Base-by-base conservation (phyloP, 495 filamentous ascomycete species). In the Lepidopterella palustris region DNA sequence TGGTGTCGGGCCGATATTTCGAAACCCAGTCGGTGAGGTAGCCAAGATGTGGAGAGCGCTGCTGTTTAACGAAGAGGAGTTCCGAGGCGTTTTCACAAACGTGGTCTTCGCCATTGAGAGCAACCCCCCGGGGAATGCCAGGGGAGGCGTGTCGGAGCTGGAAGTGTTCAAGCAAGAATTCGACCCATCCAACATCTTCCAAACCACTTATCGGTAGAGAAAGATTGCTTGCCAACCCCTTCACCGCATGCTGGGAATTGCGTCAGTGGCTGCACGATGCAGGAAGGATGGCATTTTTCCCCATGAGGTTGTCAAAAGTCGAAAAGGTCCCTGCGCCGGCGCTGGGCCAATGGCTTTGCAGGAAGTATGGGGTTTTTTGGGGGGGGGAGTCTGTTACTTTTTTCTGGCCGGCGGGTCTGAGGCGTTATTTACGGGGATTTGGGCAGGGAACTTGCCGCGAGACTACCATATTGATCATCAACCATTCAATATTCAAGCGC, bases 31-130 rank as follows among this genome's bases (percentile, higher is more conserved):
- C 2, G 70, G 75, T 55, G 85, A 89, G 67, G 76, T 90, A 13
- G 84, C 86, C 31, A 76, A 76, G 54, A 79, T 89, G 59, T 90
- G 87, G 87, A 76, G 82, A 56, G 81, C 85, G 55, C 73, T 88
- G 1, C 74, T 88, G 2, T 81, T 86, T 49, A 77, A 80, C 52
- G 82, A 87, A 55, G 74, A 77, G 0, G 86, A 90, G 61, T 83
- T 89, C 48, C 70, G 75, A n/a, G 85, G 86, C 25, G 79, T 80
- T 54, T 87, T 90, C 67, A 69, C 76, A 28, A 84, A 84, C 62
- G 79, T 88, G 5, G 82, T 87, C 0, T 90, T 90, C 67, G 85
- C 86, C 1, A 84, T 90, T 60, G 85, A 81, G 45, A 73, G 52
- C 35, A 65, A 61, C 5, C 47, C 47, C 25, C 60, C 65, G 8